Conservation (phyloP, 2,329 filamentous ascomycete genomes). For the Eurotiales sp. region DNA sequence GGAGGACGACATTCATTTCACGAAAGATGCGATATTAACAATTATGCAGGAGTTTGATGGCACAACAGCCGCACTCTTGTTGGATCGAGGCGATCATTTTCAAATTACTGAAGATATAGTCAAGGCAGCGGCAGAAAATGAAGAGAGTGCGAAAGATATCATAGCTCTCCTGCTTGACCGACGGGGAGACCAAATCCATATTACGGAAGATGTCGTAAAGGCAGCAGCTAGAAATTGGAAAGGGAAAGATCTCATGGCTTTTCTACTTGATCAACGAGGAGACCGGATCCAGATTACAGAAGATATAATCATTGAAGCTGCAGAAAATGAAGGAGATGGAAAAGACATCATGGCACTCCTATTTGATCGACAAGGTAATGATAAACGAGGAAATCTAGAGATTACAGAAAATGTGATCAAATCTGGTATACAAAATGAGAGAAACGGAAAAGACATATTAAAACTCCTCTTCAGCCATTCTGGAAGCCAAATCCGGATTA, state of each 20-base stretch:
- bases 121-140: not conserved
- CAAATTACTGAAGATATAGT: not conserved
- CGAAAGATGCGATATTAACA: too few relatives aligned
- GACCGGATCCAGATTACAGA: not conserved
- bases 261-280: not conserved
- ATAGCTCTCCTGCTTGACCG: not conserved
- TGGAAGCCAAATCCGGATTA: not conserved
- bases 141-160: not conserved
- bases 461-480: constrained; percentile 6
- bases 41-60: too few relatives aligned
- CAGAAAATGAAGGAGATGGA: not conserved
- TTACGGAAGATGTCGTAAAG: constrained; percentile 7
- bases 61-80: too few relatives aligned
- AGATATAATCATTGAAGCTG: not conserved
- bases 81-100: not conserved
- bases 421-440: not conserved
- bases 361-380: not conserved
- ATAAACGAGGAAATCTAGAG: too few relatives aligned
- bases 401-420: not conserved
- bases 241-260: too few relatives aligned
- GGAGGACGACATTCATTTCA: too few relatives aligned
- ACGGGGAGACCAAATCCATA: not conserved
- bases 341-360: not conserved
- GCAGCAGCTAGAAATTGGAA: constrained; percentile 1
- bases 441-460: not conserved